These are phyloP conservation scores for Pisolithus sp. DNA, from an alignment of 768 basidiomycete genomes.

Conservation along the genomic window DNA sequence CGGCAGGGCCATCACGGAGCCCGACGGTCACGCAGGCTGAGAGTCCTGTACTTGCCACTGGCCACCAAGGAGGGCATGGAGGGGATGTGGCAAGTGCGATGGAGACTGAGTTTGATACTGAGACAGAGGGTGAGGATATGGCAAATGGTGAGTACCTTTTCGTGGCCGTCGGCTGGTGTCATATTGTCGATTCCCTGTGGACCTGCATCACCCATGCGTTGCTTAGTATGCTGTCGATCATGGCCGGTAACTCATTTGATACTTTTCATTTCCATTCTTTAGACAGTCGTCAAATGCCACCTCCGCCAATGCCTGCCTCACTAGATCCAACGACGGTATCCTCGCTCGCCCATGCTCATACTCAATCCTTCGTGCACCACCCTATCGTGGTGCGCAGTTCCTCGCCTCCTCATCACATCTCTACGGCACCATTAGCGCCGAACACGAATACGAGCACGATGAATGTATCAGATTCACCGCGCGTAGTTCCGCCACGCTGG, in stretches of 20 bases:
- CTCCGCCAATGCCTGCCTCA: constrained; percentile 43
- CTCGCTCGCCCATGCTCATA: constrained; percentile 18
- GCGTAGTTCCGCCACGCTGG: constrained; percentile 5
- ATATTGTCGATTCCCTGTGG: neutral
- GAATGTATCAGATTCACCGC: constrained; percentile 8
- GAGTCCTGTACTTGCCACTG: constrained; percentile 12
- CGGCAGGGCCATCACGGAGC: constrained; percentile 4
- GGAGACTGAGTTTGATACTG: constrained; percentile 28
- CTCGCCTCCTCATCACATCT: constrained; percentile 13
- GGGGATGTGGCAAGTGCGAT: constrained; percentile 17
- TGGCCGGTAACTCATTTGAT: constrained; percentile 6
- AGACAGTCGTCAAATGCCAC: constrained; percentile 43
- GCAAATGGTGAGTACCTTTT: constrained; percentile 13
- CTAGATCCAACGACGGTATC: constrained; percentile 35
- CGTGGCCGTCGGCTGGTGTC: neutral
- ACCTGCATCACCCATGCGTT: neutral
- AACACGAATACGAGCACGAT: constrained; percentile 4
- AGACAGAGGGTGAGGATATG: constrained; percentile 21
- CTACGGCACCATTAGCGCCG: neutral
- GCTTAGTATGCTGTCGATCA: neutral
- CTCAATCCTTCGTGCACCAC: constrained; percentile 1
- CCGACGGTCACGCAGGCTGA: constrained; percentile 14
- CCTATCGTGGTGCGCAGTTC: neutral
- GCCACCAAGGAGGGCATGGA: constrained; percentile 3
- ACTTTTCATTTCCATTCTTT: neutral